Conservation (phyloP, 2,329 filamentous ascomycete species). For the Stagonosporopsis rhizophila region DNA sequence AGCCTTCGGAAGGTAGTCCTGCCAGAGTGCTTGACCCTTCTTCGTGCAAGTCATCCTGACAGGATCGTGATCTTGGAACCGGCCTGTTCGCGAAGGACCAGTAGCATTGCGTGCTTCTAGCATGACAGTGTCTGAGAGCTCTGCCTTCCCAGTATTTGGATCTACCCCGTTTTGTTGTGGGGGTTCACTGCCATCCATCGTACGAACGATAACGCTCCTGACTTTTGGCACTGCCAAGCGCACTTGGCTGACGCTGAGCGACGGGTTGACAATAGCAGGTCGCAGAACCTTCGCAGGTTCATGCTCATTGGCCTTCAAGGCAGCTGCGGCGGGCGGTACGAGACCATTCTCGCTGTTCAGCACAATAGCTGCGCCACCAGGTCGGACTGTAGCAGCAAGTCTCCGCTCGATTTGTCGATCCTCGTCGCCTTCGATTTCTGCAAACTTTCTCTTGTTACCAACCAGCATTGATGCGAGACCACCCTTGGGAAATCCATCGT, state of each 20-base stretch:
- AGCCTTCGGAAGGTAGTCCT: conserved; percentile 87
- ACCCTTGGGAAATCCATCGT: conserved; percentile 89
- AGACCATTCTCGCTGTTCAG: conserved; percentile 79
- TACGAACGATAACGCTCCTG: conserved; percentile 80
- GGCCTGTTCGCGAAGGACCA: conserved; percentile 64
- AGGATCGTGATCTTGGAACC: conserved; percentile 74
- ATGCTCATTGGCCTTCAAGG: conserved; percentile 31
- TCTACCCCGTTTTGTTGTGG: conserved; percentile 55
- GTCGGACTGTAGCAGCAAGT: conserved; percentile 64
- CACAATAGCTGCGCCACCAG: conserved; percentile 76
- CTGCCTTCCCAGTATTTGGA: conserved; percentile 52
- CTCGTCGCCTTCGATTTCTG: conserved; percentile 76
- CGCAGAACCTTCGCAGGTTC: conserved; percentile 80
- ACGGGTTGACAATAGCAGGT: conserved; percentile 84
- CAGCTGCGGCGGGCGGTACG: conserved; percentile 72
- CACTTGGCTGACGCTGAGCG: conserved; percentile 80
- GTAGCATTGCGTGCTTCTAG: conserved; percentile 88
- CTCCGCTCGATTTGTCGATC: conserved; percentile 68
- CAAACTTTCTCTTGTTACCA: conserved; percentile 89
- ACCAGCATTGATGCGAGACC: conserved; percentile 85
- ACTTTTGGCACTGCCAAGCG: conserved; percentile 88
- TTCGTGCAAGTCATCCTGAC: conserved; percentile 83
- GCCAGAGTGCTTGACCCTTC: conserved; percentile 83
- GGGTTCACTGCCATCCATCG: conserved; percentile 70
- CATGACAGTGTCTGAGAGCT: conserved; percentile 70